Base-by-base conservation (phyloP, 495 filamentous ascomycete genomes). In the Trichoderma orchidacearum region DNA sequence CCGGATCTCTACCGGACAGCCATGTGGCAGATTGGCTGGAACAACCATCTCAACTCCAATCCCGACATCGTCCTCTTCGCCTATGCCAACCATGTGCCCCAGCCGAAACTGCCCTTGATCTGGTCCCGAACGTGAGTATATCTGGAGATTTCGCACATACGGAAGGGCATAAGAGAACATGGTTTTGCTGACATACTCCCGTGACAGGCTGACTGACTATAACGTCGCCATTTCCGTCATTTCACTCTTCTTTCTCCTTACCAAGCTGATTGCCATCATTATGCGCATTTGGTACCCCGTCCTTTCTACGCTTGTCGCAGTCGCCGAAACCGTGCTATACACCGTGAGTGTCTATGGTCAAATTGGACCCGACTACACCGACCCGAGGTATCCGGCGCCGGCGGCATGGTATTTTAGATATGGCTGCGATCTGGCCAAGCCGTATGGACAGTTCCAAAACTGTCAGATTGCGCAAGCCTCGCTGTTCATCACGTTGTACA, bases 341-440 rank as follows among this genome's bases (percentile, higher is more conserved):
- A 72, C 80, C 38, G 74, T 83, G 28, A 84, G 82, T 62, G 73
- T 86, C 59, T 78, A 81, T 56, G 84, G 78, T 52, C 90, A 96
- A 65, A 83, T 86, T 30, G 86, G 86, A 11, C 81, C 85, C 31
- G 90, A 96, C 65, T 85, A 79, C 66, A 85, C 82, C 36, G 90
- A 96, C 66, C 78, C 85, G 7, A 62, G 75, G 3, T 81, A 86
- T 58, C 82, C 80, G 6, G 84, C 87, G 59, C 72, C 75, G 6
- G 80, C 83, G 1, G 72, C 88, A 3, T 96, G 90, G 90, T 95
- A 94, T 63, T 82, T 96, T 61, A 80, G 82, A 34, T 86, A 88
- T 64, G 78, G 75, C 59, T 96, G 90, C 68, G 76, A 65, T 45
- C 78, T 90, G 12, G 86, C 86, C 0, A 68, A 66, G 21, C 66